Evolutionary conservation across 2,329 filamentous ascomycete genomes (phyloP), one percentile per base, ranked within the genome.

Genomic region (Sclerotinia minor): DNA sequence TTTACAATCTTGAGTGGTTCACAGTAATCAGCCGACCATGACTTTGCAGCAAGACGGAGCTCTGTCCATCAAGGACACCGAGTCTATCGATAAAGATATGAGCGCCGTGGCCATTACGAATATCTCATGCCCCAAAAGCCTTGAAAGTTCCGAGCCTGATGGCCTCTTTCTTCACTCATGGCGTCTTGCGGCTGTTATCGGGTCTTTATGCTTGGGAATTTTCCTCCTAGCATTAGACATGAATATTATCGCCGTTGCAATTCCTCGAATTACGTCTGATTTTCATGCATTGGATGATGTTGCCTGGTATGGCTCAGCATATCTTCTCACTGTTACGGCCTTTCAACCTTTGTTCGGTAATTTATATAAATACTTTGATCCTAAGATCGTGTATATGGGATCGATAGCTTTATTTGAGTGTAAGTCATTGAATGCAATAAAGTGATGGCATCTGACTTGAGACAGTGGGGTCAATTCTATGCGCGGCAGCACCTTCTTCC

Each of bases 191-290:
- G 45, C 47, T 63, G 59, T 63, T 17, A 63, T 63, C 5, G 59
- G 59, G 26, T 63, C 59, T 15, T 26, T 63, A 21, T 63, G 59
- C 29, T 24, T 63, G 21, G 59, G 59, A 29, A 35, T 63, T 7
- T 53, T 64, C 17, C 60, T 64, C 21, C 45, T 52, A 19, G 60
- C 60, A 52, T 49, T 64, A 11, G 60, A 64, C 13, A 52, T 64
- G 45, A 52, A 52, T 13, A 64, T 64, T 38, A 64, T 64, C 11
- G 50, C 21, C 17, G 47, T 32, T 55, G 83, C 82, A 15, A 83
- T 85, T 52, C 83, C 83, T 35, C 81, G 80, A 69, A 84, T 85
- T 72, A 84, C 83, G 2, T 79, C 82, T 69, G 67, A 49, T 68
- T 71, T 19, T 73, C 72, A 64, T 54, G 75, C 19, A n/a, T 75